phyloP scores from a whole-genome alignment of 805 yeast species.

The Alloascoidea hylecoeti region DNA sequence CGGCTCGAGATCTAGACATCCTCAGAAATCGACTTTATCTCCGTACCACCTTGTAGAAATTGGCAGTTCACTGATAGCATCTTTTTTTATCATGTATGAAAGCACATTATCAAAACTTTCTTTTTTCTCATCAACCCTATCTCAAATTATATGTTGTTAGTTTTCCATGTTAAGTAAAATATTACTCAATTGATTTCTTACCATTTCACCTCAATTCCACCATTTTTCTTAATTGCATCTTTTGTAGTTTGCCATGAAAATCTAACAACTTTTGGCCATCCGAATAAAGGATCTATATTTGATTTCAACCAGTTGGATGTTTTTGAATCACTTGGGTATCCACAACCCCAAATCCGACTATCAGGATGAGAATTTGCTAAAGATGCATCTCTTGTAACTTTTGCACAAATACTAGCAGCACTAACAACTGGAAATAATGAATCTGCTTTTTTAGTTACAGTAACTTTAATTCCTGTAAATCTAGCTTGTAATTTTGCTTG shows the following conservation, averaged over 20 bases:
- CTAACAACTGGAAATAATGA: conserved; percentile 84
- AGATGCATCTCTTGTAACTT: conserved; percentile 79
- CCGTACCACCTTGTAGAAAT: background rate
- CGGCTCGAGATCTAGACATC: too few relatives aligned
- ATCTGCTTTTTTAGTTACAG: conserved; percentile 93
- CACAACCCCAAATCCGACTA: conserved; percentile 58
- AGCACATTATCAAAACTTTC: background rate
- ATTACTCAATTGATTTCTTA: conserved; percentile 4
- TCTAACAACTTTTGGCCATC: conserved; percentile 70
- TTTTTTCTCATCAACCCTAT: background rate
- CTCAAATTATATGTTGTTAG: background rate
- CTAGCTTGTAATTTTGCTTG: conserved; percentile 54
- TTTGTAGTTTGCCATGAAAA: conserved; percentile 93
- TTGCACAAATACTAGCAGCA: conserved; percentile 91
- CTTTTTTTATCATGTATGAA: background rate
- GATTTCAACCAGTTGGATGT: conserved; percentile 64
- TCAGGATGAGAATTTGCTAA: conserved; percentile 17
- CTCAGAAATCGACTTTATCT: background rate
- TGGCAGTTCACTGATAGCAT: background rate
- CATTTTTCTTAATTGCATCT: conserved; percentile 44
- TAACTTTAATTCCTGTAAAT: conserved; percentile 60
- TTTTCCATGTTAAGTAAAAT: background rate
- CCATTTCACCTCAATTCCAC: conserved; percentile 47
- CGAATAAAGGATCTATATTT: conserved; percentile 59
- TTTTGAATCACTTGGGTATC: conserved; percentile 88